Percentiles rank a stretch among this genome's conserved stretches.
phyloP scores from a whole-genome alignment of 306 rosid genomes.

The Sindora glabra region DNA sequence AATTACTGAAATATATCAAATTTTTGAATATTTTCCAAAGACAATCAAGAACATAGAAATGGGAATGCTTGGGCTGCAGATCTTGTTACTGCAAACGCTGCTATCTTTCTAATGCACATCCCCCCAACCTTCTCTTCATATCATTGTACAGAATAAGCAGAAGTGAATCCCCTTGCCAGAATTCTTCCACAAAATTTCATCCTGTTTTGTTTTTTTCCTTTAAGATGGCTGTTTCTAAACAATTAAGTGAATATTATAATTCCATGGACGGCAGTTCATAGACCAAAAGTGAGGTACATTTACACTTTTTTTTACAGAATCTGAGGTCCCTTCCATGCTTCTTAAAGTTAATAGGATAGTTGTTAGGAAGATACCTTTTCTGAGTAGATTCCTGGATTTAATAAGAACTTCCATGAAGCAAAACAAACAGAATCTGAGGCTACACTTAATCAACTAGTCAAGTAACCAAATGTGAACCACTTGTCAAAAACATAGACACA shows the following conservation, averaged over 20 bases:
- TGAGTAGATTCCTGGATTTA: no score
- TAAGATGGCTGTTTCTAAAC: not conserved
- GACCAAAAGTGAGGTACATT: no score
- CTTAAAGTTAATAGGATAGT: no score
- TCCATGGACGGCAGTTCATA: no score
- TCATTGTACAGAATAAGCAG: not conserved
- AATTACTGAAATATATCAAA: constrained; percentile 1
- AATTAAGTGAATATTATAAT: no score
- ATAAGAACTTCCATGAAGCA: not conserved
- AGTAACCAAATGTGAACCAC: not conserved
- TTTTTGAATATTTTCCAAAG: not conserved
- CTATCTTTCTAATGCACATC: no score
- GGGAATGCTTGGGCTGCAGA: not conserved
- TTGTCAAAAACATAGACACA: not conserved
- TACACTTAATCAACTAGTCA: not conserved
- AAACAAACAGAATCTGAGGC: not conserved
- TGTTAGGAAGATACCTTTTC: no score
- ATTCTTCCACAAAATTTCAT: not conserved
- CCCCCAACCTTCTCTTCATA: not conserved
- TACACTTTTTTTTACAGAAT: not conserved
- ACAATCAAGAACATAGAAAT: not conserved
- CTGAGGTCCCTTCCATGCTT: no score
- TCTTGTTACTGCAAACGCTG: not conserved
- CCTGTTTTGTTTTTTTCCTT: no score
- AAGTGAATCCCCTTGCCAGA: not conserved